Evolutionary conservation across 192 early-diverging fungal genomes (phyloP).

Genomic region (Coemansia sp.): DNA sequence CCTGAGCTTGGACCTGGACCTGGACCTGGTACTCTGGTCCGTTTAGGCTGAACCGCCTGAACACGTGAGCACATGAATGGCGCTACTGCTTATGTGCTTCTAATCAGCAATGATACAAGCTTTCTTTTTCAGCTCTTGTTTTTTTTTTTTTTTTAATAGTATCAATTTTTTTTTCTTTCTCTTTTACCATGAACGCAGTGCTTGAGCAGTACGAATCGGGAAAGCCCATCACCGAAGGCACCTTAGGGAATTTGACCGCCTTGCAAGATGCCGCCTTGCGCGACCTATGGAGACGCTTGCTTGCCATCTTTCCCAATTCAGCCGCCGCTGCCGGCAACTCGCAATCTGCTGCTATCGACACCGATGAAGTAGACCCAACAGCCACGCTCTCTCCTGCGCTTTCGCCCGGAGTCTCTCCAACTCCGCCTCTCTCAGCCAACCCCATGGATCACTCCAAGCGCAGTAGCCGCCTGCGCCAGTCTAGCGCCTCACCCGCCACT

Average conservation of each 20-base stretch:
- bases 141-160: neutral
- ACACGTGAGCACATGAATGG: neutral
- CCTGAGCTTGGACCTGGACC: no score
- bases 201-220: constrained; percentile 49
- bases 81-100: no score
- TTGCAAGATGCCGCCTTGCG: constrained; percentile 52
- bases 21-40: neutral
- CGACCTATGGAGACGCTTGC: constrained; percentile 58
- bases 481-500: constrained; percentile 8
- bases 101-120: no score
- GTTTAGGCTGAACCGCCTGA: neutral
- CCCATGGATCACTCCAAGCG: constrained; percentile 15
- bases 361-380: constrained; percentile 3
- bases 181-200: constrained; percentile 27
- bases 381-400: neutral
- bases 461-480: constrained; percentile 18
- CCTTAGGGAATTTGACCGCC: constrained; percentile 53
- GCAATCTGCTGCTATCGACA: constrained; percentile 13
- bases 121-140: neutral
- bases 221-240: constrained; percentile 47
- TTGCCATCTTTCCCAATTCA: constrained; percentile 28
- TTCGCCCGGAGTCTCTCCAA: neutral
- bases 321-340: neutral
- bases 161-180: neutral
- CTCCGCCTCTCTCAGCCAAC: neutral